Base-by-base conservation (phyloP, 1,139 yeast genomes). In the Nakaseomyces bracarensis region DNA sequence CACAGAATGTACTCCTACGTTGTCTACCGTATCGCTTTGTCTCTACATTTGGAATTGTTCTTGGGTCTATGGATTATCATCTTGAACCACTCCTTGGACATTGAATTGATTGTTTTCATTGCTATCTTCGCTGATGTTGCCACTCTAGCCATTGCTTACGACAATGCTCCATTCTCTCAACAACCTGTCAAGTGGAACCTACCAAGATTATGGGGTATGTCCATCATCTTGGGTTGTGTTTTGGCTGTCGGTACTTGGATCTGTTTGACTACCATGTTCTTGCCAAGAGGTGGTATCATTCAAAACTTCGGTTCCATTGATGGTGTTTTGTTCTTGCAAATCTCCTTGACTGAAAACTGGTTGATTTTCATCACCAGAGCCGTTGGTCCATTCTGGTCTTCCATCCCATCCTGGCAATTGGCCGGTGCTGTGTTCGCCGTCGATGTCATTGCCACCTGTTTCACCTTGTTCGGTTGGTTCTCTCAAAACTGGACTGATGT, bases 101-200 rank as follows among this genome's bases (percentile, higher is more conserved):
- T 83, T 74, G 79, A 84, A 69, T 76, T 85, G 69, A 78, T 85
- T 73, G 95, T 85, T 60, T 85, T 85, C 77, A 82, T 85, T 78
- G 95, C 95, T 57, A 82, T 85, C 66, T 85, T 85, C 67, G 95
- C 95, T 65, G 95, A 85, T 73, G 93, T 85, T 73, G 95, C 95
- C 53, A 85, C 95, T 60, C 74, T 85, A 65, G 89, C 95, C 55
- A 84, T 85, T 77, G 95, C 95, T 69, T 85, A 85, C 71, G 95
- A 85, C 71, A 83, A 91, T 61, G 98, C 98, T 71, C 98, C 97
- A 64, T 91, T 75, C 76, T 93, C 91, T 69, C 94, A 86, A 68
- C 73, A 74, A 65, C 98, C 98, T 60, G 97, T 91, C 64, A 91
- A 91, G 74, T 91, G 98, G 98, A 89, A 91, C 81, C 73, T 89